Base-by-base conservation (phyloP, 345 rosid species). In the Lagerstroemia speciosa region DNA sequence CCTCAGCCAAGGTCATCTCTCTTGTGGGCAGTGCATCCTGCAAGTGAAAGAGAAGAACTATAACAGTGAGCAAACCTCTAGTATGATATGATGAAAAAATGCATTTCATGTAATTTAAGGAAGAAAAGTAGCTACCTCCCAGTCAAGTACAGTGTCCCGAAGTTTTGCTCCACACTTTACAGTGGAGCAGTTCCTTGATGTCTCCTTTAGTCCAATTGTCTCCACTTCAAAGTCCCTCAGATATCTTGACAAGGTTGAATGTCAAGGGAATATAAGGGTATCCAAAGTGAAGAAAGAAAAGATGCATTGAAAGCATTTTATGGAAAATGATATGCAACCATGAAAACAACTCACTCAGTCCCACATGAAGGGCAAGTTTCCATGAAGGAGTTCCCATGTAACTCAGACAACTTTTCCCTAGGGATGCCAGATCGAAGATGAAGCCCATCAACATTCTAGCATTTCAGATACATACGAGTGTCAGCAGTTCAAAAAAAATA, bases 371-470 rank as follows among this genome's bases (percentile, higher is more conserved):
- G 83, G 67, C 98, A 94, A 76, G 76, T 73, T 78, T 94, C 99
- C 97, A 91, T 85, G 80, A 94, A 94, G 71, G 96, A 91, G 71
- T 94, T 83, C 70, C 99, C 98, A 73, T 94, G 98, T 78, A 91
- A 77, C 72, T 94, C 98, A 55, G 96, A 84, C 76, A 94, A 92
- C 78, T 94, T 94, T 79, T 88, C 95, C 84, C 99, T 88, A 67
- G 99, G 96, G 60, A 94, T 94, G 72, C 97, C 97, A 78, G 99
- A 94, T 63, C 99, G 96, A 78, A 91, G 96, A 78, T 94, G 99
- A 67, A 94, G 90, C 67, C 99, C 97, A 27, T 94, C 98, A 62
- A 94, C 89, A 75, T 94, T 94, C 99, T 94, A 72, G 69, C 64
- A 67, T 67, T 66, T 17, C 57, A 58, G 57, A 74, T 64, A 1